Evolutionary conservation across 2,329 filamentous ascomycete genomes (phyloP).

Genomic region (Paraphaeosphaeria sporulosa): DNA sequence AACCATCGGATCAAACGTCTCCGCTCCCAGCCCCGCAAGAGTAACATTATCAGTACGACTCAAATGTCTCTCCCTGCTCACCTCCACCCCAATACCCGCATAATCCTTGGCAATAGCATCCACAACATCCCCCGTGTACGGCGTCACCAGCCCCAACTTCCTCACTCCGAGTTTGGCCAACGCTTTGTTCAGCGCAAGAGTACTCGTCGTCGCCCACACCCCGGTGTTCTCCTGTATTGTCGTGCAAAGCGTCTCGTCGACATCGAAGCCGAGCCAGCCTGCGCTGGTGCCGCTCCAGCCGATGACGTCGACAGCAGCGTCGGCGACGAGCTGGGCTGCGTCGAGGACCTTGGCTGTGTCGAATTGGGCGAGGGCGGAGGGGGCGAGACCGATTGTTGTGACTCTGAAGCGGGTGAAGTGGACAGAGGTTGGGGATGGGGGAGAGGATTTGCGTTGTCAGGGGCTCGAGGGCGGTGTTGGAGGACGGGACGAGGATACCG

Average conservation of each 20-base stretch:
- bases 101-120: slow-evolving; percentile 49
- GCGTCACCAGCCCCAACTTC: slow-evolving; percentile 52
- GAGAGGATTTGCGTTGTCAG: slow-evolving; percentile 50
- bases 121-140: slow-evolving; percentile 53
- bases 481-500: slow-evolving; percentile 55
- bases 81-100: slow-evolving; percentile 27
- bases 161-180: slow-evolving; percentile 35
- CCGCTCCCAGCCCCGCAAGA: slow-evolving; percentile 48
- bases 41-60: slow-evolving; percentile 48
- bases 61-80: slow-evolving; percentile 42
- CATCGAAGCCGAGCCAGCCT: slow-evolving; percentile 37
- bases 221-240: slow-evolving; percentile 49
- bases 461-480: slow-evolving; percentile 56
- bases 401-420: slow-evolving; percentile 56
- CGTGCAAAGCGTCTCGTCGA: slow-evolving; percentile 50
- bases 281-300: slow-evolving; percentile 43
- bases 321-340: slow-evolving; percentile 39
- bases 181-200: slow-evolving; percentile 50
- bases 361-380: slow-evolving; percentile 43
- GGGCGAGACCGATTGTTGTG: slow-evolving; percentile 48
- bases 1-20: slow-evolving; percentile 37
- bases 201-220: slow-evolving; percentile 52
- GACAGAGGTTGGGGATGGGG: slow-evolving; percentile 44
- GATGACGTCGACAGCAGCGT: slow-evolving; percentile 38
- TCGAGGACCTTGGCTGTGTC: slow-evolving; percentile 33